Evolutionary conservation across 2,329 filamentous ascomycete genomes (phyloP).

Genomic region (Dactylella cylindrospora): DNA sequence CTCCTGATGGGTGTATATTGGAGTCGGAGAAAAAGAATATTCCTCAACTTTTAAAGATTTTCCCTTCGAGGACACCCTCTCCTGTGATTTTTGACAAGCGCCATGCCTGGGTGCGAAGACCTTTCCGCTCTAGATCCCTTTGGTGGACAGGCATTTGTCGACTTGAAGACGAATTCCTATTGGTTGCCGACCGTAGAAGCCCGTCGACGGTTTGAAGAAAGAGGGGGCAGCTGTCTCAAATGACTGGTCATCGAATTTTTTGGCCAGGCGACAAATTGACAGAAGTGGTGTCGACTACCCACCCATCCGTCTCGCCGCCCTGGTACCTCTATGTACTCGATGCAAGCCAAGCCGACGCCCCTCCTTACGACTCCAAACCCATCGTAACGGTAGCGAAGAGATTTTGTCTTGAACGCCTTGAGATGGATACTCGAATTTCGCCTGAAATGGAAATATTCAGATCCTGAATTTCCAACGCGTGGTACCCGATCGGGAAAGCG

Average conservation of each 20-base stretch:
- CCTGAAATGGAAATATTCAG: conserved; percentile 21
- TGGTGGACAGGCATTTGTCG: conserved; percentile 18
- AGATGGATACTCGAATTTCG: conserved; percentile 3
- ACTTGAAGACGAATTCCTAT: conserved; percentile 11
- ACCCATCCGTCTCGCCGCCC: conserved; percentile 1
- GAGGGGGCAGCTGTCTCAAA: conserved; percentile 31
- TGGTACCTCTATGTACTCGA: conserved; percentile 1
- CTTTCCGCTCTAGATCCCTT: conserved; percentile 18
- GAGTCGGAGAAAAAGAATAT: too few species aligned
- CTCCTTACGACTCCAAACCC: conserved; percentile 13
- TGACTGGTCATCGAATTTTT: conserved; percentile 37
- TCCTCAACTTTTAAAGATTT: too few species aligned
- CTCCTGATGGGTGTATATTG: too few species aligned
- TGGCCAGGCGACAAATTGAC: conserved; percentile 8
- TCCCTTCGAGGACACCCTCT: too few species aligned
- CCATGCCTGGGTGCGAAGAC: conserved; percentile 13
- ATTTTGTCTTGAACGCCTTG: conserved; percentile 18
- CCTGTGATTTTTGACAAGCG: too few species aligned
- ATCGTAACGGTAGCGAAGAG: conserved; percentile 28
- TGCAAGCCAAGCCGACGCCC: conserved; percentile 23
- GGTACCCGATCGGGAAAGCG: conserved; percentile 12
- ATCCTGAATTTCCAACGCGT: conserved; percentile 18
- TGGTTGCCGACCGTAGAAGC: too few species aligned
- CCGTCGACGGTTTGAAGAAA: neutral
- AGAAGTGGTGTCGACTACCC: conserved; percentile 25